These are phyloP conservation scores for Telopea speciosissima DNA, from an alignment of 177 flowering plant genomes.

Conservation along the genomic window DNA sequence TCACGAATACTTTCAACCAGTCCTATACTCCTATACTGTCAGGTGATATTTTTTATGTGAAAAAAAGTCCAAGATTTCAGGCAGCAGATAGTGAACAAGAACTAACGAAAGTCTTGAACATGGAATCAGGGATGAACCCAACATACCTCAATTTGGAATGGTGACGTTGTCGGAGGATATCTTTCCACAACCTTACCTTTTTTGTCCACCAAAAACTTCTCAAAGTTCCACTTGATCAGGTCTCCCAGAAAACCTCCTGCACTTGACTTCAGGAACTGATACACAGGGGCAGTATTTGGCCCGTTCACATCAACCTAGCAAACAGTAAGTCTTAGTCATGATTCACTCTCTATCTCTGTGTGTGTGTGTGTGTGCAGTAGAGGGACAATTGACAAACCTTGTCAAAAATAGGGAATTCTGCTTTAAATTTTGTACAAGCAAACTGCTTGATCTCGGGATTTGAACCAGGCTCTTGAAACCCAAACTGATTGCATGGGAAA, in stretches of 20 bases:
- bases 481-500: conserved; percentile 97
- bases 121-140: neutral
- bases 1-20: neutral
- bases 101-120: too few relatives aligned
- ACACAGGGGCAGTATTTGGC: conserved; percentile 90
- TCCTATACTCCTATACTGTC: neutral
- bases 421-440: conserved; percentile 86
- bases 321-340: neutral
- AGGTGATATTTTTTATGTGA: neutral
- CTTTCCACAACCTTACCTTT: conserved; percentile 88
- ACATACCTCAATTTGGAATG: conserved; percentile 91
- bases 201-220: conserved; percentile 87
- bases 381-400: conserved; percentile 43
- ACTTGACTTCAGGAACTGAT: conserved; percentile 83
- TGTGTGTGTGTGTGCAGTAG: neutral
- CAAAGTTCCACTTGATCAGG: conserved; percentile 91
- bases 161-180: conserved; percentile 85
- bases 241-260: conserved; percentile 85
- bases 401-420: conserved; percentile 94
- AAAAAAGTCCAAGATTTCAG: neutral
- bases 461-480: conserved; percentile 90
- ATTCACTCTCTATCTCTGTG: neutral
- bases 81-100: neutral
- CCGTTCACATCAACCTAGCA: conserved; percentile 94
- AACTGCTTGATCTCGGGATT: conserved; percentile 81